A percentile compares a stretch with the other conserved stretches of the same genome.
Evolutionary conservation across 306 rosid genomes (phyloP).

Genomic region (Prunus mongolica): DNA sequence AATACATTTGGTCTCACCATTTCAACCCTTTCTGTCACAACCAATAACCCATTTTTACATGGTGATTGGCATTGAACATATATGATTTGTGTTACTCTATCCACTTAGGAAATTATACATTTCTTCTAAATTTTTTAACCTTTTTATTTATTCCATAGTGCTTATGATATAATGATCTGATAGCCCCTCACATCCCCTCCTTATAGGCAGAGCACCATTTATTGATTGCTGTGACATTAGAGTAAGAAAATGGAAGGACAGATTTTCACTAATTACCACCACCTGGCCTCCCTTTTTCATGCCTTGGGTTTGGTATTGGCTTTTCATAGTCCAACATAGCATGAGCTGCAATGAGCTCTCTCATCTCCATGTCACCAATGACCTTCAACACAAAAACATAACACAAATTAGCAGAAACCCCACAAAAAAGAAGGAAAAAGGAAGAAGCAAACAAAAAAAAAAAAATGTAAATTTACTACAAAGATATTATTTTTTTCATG

Average conservation of each 20-base stretch:
- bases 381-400: constrained; percentile 10
- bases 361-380: background rate
- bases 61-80: too few species aligned
- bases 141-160: background rate
- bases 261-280: background rate
- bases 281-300: constrained; percentile 20
- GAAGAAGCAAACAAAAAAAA: background rate
- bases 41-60: too few species aligned
- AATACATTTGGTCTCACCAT: too few species aligned
- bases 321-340: constrained; percentile 14
- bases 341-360: constrained; percentile 14
- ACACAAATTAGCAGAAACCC: background rate
- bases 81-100: too few species aligned
- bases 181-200: background rate
- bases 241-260: background rate
- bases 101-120: background rate
- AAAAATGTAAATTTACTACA: too few species aligned
- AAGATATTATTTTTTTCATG: background rate
- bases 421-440: background rate
- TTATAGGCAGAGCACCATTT: background rate
- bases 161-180: background rate
- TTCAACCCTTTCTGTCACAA: too few species aligned
- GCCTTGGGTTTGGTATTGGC: constrained; percentile 18
- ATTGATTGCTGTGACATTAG: background rate
- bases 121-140: background rate